These are phyloP conservation scores for Salvia miltiorrhiza DNA, from an alignment of 257 asterid genomes.

Conservation along the genomic window DNA sequence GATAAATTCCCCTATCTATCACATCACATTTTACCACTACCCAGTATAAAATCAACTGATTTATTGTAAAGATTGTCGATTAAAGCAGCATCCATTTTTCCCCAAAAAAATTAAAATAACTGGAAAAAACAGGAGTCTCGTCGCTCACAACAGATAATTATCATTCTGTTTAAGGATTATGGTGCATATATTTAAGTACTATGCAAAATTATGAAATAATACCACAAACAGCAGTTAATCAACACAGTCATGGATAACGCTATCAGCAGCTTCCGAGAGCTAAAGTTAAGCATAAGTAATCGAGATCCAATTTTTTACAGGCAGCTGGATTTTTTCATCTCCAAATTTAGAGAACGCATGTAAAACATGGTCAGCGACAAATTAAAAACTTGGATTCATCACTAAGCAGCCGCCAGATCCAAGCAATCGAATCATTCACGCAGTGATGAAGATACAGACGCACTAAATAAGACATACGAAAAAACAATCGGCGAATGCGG, in stretches of 20 bases:
- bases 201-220: neutral
- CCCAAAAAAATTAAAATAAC: neutral
- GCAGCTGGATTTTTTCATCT: neutral
- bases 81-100: neutral
- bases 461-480: neutral
- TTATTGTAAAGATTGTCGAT: neutral
- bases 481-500: neutral
- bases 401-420: conserved; percentile 16
- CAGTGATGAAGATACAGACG: neutral
- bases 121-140: neutral
- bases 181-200: neutral
- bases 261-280: neutral
- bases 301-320: neutral
- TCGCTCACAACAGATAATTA: neutral
- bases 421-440: neutral
- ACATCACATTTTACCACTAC: no score
- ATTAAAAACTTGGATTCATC: neutral
- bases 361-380: neutral
- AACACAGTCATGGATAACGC: neutral
- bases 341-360: neutral
- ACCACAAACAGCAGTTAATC: conserved; percentile 1
- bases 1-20: no score
- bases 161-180: neutral
- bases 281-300: neutral
- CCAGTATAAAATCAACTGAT: no score